Evolutionary conservation across 2,329 filamentous ascomycete genomes (phyloP).

Genomic region (Lachnellula hyalina): DNA sequence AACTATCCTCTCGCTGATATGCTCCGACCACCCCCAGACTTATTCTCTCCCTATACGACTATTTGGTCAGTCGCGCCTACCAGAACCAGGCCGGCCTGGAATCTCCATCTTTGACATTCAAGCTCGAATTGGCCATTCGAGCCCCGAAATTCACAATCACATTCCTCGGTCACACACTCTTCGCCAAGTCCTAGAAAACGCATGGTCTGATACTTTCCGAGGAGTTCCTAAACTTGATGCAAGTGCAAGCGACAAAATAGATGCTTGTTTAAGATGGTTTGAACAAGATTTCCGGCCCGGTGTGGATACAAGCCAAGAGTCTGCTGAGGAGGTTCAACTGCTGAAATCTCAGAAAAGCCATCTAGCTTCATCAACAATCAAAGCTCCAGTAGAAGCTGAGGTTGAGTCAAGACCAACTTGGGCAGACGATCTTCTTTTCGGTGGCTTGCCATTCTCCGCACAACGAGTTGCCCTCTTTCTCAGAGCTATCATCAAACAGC

Average conservation of each 20-base stretch:
- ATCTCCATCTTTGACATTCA: conserved; percentile 94
- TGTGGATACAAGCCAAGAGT: conserved; percentile 17
- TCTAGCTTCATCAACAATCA: background rate
- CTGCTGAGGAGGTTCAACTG: background rate
- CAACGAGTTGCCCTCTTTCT: conserved; percentile 85
- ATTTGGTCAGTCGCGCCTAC: conserved; percentile 77
- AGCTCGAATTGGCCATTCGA: conserved; percentile 82
- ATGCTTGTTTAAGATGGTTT: conserved; percentile 72
- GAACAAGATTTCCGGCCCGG: conserved; percentile 61
- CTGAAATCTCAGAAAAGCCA: no score
- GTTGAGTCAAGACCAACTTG: conserved; percentile 43
- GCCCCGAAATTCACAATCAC: conserved; percentile 88
- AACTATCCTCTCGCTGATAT: conserved; percentile 85
- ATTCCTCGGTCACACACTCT: conserved; percentile 76
- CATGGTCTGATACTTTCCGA: conserved; percentile 85
- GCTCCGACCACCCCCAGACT: conserved; percentile 91
- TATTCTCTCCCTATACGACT: conserved; percentile 84
- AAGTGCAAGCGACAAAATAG: conserved; percentile 54
- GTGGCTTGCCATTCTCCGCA: conserved; percentile 69
- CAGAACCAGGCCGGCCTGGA: conserved; percentile 59
- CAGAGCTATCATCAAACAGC: conserved; percentile 71
- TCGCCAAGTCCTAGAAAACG: conserved; percentile 71
- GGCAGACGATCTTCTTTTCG: conserved; percentile 64
- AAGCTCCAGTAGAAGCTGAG: background rate
- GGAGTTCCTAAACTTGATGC: conserved; percentile 60